phyloP scores from a whole-genome alignment of 305 asterid genomes.

The Andrographis paniculata region DNA sequence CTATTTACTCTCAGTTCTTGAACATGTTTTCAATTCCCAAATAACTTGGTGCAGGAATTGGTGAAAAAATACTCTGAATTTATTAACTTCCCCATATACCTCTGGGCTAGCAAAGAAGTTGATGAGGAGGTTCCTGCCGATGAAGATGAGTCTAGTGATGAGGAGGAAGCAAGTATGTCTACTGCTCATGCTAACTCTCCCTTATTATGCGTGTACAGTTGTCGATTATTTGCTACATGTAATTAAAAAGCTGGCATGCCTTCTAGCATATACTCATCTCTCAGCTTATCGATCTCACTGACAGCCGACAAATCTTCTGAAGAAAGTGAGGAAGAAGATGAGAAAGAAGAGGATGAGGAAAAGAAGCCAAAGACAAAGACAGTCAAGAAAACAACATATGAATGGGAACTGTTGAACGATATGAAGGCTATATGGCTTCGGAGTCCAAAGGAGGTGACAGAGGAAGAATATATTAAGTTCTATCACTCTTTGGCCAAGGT shows the following conservation, averaged over 20 bases:
- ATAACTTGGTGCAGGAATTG: constrained; percentile 39
- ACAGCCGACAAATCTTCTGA: constrained; percentile 62
- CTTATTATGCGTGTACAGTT: background rate
- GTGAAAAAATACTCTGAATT: constrained; percentile 77
- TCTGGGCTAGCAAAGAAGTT: constrained; percentile 79
- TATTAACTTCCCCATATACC: constrained; percentile 69
- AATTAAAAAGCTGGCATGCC: background rate
- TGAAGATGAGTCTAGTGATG: constrained; percentile 58
- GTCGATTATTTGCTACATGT: background rate
- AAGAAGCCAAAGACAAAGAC: constrained; percentile 66
- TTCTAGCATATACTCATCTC: no score
- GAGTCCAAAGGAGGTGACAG: constrained; percentile 70
- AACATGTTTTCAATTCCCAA: background rate
- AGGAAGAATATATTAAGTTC: constrained; percentile 67
- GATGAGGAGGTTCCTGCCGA: constrained; percentile 81
- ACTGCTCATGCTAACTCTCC: constrained; percentile 11
- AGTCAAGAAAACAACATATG: constrained; percentile 61
- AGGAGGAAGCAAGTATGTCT: constrained; percentile 43
- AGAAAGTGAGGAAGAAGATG: constrained; percentile 51
- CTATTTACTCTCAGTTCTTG: no score
- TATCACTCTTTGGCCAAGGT: constrained; percentile 78
- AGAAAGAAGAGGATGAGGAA: constrained; percentile 51
- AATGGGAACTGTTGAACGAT: constrained; percentile 84
- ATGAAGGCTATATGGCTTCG: constrained; percentile 83
- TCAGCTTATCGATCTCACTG: no score